A percentile compares a stretch with the other conserved stretches of the same genome.
Evolutionary conservation across 352 stramenopile genomes (phyloP).

Genomic region (Blastocystis sp.): DNA sequence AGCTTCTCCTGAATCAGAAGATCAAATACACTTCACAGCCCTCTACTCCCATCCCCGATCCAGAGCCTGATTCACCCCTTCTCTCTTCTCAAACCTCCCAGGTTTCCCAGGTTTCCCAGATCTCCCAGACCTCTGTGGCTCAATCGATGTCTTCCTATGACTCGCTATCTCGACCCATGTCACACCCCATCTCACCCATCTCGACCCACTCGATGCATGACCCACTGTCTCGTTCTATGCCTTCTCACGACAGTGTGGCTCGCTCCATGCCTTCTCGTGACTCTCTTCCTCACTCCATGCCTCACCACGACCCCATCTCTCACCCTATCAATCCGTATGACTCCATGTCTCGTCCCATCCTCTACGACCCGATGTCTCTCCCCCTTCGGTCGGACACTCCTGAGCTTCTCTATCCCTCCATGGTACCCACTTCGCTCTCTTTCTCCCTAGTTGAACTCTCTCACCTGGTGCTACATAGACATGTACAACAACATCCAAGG

Average conservation of each 20-base stretch:
- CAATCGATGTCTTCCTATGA: neutral
- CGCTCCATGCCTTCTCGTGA: neutral
- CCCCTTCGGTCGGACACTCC: neutral
- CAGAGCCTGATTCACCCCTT: neutral
- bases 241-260: neutral
- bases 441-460: neutral
- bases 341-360: no score
- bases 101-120: neutral
- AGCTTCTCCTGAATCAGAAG: constrained; percentile 45
- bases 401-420: neutral
- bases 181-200: neutral
- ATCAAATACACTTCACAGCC: neutral
- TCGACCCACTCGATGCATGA: neutral
- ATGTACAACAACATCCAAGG: neutral
- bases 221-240: neutral
- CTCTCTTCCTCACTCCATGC: neutral
- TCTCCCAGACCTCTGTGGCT: neutral
- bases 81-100: neutral
- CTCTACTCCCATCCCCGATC: neutral
- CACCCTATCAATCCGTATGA: neutral
- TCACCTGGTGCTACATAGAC: constrained; percentile 47
- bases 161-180: neutral
- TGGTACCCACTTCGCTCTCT: neutral
- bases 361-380: neutral
- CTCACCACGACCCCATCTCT: neutral